These are phyloP conservation scores for Podospora anserina DNA, from an alignment of 495 filamentous ascomycete genomes.

Conservation along the genomic window DNA sequence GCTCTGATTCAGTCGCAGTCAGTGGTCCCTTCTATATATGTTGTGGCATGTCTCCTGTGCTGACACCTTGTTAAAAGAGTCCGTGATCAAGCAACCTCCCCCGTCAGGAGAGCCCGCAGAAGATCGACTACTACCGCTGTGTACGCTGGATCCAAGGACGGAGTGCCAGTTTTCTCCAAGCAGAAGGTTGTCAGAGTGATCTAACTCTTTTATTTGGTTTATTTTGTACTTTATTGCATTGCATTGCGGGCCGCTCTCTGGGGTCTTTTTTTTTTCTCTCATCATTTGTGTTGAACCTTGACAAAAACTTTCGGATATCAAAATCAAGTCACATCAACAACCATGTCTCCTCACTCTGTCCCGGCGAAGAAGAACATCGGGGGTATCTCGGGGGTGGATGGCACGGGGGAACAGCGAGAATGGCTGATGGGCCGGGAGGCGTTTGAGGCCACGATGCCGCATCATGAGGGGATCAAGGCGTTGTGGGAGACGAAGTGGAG, in stretches of 20 bases:
- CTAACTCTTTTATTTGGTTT: conserved; percentile 1
- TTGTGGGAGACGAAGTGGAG: conserved; percentile 84
- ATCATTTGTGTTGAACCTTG: not conserved
- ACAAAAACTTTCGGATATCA: conserved; percentile 5
- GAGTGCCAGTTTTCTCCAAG: conserved; percentile 31
- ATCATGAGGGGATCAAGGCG: conserved; percentile 68
- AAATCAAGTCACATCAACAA: not conserved
- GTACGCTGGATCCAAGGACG: conserved; percentile 29
- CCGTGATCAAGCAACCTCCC: conserved; percentile 22
- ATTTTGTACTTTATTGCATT: conserved; percentile 9
- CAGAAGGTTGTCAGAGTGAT: conserved; percentile 32
- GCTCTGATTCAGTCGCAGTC: conserved; percentile 36
- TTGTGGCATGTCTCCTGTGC: not conserved
- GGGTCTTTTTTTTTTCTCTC: not conserved
- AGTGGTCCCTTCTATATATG: conserved; percentile 16
- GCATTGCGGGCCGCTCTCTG: not conserved
- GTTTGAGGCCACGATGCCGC: conserved; percentile 47
- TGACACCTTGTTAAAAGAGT: conserved; percentile 19
- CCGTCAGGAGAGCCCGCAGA: conserved; percentile 25
- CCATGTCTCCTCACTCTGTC: conserved; percentile 29
- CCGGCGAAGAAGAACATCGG: not conserved
- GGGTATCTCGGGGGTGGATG: not conserved
- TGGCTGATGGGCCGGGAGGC: conserved; percentile 43
- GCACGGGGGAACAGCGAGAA: conserved; percentile 8
- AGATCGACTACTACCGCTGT: conserved; percentile 26